Base-by-base conservation (phyloP, 164 flowering plant species). In the Buxus sempervirens region DNA sequence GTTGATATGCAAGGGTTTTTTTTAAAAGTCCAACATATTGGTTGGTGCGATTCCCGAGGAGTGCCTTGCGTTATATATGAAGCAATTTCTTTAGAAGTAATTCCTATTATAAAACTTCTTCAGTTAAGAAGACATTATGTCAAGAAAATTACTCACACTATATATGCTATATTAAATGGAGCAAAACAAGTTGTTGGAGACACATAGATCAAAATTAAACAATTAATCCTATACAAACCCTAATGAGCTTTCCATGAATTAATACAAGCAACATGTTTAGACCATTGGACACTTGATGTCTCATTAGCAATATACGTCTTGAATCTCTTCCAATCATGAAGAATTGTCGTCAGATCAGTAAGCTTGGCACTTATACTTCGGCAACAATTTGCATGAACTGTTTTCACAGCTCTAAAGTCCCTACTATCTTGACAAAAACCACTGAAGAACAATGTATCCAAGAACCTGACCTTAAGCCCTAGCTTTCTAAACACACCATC, bases 311-410 rank as follows among this genome's bases (percentile, higher is more conserved):
- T 23, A 18, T 32, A 12, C 13, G 60, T 48, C 75, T 68, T 75
- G 24, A 75, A 77, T 53, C 68, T 60, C 67, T 72, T 79, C 89
- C 89, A 83, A 21, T 81, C 83, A 20, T 65, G 64, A 36, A 81
- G 79, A 9, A 82, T 82, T 1, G 68, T 72, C 5, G 64, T 70
- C 5, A 87, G 64, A 64, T 87, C 91, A 13, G 19, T 36, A 4
- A 83, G 49, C 74, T 87, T 87, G 24, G 89, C 89, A 7, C 19
- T n/a, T 0, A 85, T 83, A 58, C 74, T 73, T 20, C 81, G 79
- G 64, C 91, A 85, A 65, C 89, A 87, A 59, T 87, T 87, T 23
- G 86, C 86, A 68, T 87, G 91, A 15, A 87, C 86, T 3, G 91
- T 87, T 15, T 59, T 48, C 0, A 87, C 88, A 0, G 54, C 68